phyloP scores from a whole-genome alignment of 2,329 filamentous ascomycete genomes.

The Fusarium sp. region DNA sequence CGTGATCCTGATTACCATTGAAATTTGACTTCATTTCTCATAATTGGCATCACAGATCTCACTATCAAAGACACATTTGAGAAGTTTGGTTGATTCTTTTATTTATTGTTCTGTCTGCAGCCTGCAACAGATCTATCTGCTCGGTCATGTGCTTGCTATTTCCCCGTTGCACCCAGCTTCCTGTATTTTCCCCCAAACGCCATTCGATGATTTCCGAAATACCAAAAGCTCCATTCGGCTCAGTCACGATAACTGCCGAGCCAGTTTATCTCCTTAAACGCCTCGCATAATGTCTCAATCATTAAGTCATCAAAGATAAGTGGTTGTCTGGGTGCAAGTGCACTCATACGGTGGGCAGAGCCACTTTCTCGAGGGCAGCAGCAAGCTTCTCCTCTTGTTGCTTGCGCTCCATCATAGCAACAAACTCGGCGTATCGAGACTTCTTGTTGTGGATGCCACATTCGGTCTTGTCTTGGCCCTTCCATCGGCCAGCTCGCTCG shows the following conservation, averaged over 20 bases:
- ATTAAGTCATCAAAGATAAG: slow-evolving; percentile 43
- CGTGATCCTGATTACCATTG: slow-evolving; percentile 33
- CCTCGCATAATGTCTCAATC: slow-evolving; percentile 43
- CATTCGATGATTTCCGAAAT: slow-evolving; percentile 32
- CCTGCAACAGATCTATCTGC: slow-evolving; percentile 16
- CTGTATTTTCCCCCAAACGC: slow-evolving; percentile 36
- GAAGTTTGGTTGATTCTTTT: slow-evolving; percentile 13
- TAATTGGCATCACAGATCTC: neutral
- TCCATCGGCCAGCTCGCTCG: slow-evolving; percentile 96
- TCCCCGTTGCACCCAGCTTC: slow-evolving; percentile 8
- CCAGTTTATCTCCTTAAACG: slow-evolving; percentile 39
- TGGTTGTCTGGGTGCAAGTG: slow-evolving; percentile 31
- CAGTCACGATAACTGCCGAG: slow-evolving; percentile 20
- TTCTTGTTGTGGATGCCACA: slow-evolving; percentile 99
- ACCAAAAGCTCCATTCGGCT: slow-evolving; percentile 6
- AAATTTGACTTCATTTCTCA: slow-evolving; percentile 34
- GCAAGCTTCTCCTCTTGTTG: slow-evolving; percentile 59
- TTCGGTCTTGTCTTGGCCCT: slow-evolving; percentile 94
- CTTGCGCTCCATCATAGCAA: slow-evolving; percentile 78
- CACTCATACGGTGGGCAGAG: slow-evolving; percentile 42
- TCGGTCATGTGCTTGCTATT: slow-evolving; percentile 24
- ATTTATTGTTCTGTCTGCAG: slow-evolving; percentile 28
- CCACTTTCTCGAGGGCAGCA: slow-evolving; percentile 44
- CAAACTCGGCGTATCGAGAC: slow-evolving; percentile 88
- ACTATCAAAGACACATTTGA: neutral